Evolutionary conservation across 2,329 filamentous ascomycete species (phyloP).

Genomic region (Colletotrichum acutatum): DNA sequence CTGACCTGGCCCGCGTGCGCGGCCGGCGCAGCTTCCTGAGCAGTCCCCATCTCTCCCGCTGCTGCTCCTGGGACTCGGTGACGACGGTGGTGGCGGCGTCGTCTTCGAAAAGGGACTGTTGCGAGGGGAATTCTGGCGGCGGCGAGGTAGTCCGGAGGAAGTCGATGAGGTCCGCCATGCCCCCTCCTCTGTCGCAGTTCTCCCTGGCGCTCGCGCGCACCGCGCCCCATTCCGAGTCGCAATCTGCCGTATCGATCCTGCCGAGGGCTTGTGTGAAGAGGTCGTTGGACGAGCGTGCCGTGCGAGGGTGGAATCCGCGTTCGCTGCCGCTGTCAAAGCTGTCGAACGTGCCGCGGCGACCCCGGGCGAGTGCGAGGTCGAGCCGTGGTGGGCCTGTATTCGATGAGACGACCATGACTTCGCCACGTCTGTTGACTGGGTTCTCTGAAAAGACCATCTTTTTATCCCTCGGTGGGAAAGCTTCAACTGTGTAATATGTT

Average conservation of each 20-base stretch:
- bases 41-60: constrained; percentile 52
- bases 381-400: constrained; percentile 30
- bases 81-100: neutral
- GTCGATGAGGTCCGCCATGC: constrained; percentile 35
- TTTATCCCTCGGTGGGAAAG: neutral
- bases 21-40: constrained; percentile 47
- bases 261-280: constrained; percentile 26
- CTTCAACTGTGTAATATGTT: neutral
- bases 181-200: constrained; percentile 29
- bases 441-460: constrained; percentile 18
- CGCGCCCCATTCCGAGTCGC: constrained; percentile 26
- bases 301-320: constrained; percentile 20
- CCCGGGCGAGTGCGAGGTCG: constrained; percentile 21
- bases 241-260: constrained; percentile 10
- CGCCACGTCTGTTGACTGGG: constrained; percentile 1
- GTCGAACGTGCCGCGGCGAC: constrained; percentile 31
- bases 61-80: constrained; percentile 39
- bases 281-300: constrained; percentile 34
- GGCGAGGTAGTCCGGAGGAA: constrained; percentile 31
- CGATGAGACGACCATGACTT: constrained; percentile 34
- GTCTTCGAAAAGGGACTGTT: constrained; percentile 40
- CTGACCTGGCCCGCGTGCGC: constrained; percentile 41
- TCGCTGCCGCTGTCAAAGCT: constrained; percentile 31
- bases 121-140: constrained; percentile 21
- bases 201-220: constrained; percentile 34